A percentile compares a stretch with the other conserved stretches of the same genome.
Conservation (phyloP, 1,284 basidiomycete species). For the Peniophora sp. region DNA sequence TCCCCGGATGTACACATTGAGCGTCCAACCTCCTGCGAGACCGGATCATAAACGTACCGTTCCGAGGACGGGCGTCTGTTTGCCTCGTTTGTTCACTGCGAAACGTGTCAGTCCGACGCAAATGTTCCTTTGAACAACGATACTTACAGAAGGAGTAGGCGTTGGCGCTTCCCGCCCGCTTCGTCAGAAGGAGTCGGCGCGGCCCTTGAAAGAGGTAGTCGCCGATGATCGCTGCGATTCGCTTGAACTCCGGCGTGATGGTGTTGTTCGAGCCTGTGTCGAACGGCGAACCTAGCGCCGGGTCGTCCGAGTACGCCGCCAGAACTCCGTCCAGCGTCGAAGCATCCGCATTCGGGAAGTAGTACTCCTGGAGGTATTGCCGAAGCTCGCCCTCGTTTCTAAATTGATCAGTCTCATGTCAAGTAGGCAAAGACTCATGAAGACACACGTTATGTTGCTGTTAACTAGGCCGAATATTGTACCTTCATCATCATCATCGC, state of each 20-base stretch:
- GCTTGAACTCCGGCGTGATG: constrained; percentile 16
- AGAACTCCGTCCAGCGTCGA: not conserved
- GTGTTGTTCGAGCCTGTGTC: constrained; percentile 15
- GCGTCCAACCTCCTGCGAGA: not conserved
- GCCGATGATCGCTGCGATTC: constrained; percentile 20
- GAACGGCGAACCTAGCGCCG: constrained; percentile 17
- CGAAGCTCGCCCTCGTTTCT: not conserved
- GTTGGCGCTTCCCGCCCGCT: constrained; percentile 7
- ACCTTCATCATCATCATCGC: constrained; percentile 13
- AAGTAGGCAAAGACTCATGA: not conserved
- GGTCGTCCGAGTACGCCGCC: constrained; percentile 14
- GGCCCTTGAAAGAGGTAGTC: constrained; percentile 18
- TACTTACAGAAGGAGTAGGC: constrained; percentile 10
- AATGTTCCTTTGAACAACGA: not conserved
- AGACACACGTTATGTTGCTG: constrained; percentile 8
- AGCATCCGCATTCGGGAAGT: constrained; percentile 1
- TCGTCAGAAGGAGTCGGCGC: constrained; percentile 9
- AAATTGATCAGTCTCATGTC: not conserved
- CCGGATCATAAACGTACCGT: not conserved
- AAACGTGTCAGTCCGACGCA: not conserved
- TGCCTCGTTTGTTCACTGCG: not conserved
- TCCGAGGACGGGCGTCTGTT: not conserved
- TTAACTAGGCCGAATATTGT: constrained; percentile 8
- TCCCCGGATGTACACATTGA: no score
- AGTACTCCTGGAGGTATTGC: not conserved